phyloP scores from a whole-genome alignment of 106 monocot genomes.

The Acanthochlamys bracteata region DNA sequence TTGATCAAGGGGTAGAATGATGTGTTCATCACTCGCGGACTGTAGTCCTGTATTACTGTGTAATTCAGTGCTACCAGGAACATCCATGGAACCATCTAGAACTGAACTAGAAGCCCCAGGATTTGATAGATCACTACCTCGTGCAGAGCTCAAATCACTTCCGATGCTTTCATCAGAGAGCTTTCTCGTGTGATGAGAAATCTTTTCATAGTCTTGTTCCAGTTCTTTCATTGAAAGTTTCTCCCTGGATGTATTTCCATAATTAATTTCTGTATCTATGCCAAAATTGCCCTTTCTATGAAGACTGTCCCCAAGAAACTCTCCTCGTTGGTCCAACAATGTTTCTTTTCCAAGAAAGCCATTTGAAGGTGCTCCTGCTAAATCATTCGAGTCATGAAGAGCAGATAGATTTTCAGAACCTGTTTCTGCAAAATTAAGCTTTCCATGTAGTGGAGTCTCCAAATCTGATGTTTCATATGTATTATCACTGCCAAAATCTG shows the following conservation, averaged over 20 bases:
- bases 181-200: constrained; percentile 52
- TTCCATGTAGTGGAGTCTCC: constrained; percentile 25
- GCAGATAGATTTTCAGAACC: constrained; percentile 11
- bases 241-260: constrained; percentile 24
- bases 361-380: constrained; percentile 16
- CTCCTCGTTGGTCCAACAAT: constrained; percentile 21
- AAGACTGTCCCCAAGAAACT: constrained; percentile 8
- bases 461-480: constrained; percentile 36
- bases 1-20: constrained; percentile 70
- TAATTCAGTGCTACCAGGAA: constrained; percentile 33
- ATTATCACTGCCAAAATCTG: constrained; percentile 57
- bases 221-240: constrained; percentile 11
- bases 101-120: constrained; percentile 30
- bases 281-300: constrained; percentile 1
- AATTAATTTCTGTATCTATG: constrained; percentile 15
- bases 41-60: constrained; percentile 15
- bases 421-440: constrained; percentile 7
- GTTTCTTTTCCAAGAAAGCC: constrained; percentile 19
- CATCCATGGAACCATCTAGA: constrained; percentile 39
- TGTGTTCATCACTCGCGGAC: constrained; percentile 28
- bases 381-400: constrained; percentile 4
- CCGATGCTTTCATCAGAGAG: constrained; percentile 73
- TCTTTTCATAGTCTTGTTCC: constrained; percentile 42
- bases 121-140: constrained; percentile 61
- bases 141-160: constrained; percentile 80